phyloP scores from a whole-genome alignment of 2,329 filamentous ascomycete genomes.

The Apiospora hydei region DNA sequence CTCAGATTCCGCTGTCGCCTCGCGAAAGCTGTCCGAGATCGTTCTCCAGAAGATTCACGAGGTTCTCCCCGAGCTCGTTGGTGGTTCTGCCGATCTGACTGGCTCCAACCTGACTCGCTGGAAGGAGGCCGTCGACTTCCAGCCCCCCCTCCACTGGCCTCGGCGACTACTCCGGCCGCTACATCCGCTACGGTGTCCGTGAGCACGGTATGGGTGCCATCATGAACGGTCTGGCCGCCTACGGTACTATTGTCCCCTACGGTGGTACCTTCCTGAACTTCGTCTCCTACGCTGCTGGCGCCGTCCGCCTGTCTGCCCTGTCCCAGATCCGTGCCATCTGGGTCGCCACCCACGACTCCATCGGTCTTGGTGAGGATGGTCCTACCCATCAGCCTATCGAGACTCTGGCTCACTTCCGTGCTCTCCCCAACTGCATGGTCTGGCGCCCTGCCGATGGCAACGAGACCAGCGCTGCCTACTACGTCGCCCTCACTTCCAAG shows the following conservation, averaged over 20 bases:
- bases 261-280: constrained; percentile 99
- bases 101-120: constrained; percentile 98
- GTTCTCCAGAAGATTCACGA: constrained; percentile 89
- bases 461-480: constrained; percentile 98
- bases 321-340: constrained; percentile 92
- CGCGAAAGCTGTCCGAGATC: constrained; percentile 94
- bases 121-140: constrained; percentile 98
- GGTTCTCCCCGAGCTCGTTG: constrained; percentile 86
- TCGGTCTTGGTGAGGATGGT: constrained; percentile 97
- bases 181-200: constrained; percentile 90
- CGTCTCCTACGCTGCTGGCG: constrained; percentile 95
- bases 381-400: constrained; percentile 99
- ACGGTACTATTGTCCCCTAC: constrained; percentile 93
- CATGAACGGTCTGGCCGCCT: constrained; percentile 94
- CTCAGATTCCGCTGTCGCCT: constrained; percentile 82
- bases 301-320: constrained; percentile 91
- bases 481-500: constrained; percentile 89
- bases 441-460: constrained; percentile 99
- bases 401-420: constrained; percentile 97
- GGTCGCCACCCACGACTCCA: constrained; percentile 98
- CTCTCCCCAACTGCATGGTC: constrained; percentile 98
- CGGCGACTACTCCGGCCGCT: constrained; percentile 89
- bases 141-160: constrained; percentile 84
- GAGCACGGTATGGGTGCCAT: constrained; percentile 93
- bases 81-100: constrained; percentile 96